These are phyloP conservation scores for Dictyostelium gargantuum DNA, from an alignment of 208 protist genomes.

Conservation along the genomic window DNA sequence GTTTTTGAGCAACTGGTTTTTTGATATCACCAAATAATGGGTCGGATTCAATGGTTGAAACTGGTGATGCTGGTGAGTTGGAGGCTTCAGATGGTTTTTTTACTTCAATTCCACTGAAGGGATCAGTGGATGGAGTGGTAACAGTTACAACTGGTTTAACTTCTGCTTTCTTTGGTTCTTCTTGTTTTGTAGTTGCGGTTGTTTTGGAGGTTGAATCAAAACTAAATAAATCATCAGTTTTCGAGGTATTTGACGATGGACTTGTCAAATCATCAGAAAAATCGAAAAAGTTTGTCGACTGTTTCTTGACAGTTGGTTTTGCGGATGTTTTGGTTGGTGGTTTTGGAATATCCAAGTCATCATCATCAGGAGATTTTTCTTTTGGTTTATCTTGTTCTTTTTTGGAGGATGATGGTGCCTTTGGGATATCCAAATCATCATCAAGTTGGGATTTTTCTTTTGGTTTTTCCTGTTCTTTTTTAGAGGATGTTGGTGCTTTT, in stretches of 20 bases:
- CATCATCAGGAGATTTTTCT: neutral
- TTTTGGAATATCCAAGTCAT: neutral
- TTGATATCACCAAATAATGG: constrained; percentile 20
- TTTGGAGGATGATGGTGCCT: neutral
- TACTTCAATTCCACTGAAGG: neutral
- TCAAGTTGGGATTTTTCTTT: neutral
- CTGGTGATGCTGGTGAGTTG: neutral
- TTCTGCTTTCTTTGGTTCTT: neutral
- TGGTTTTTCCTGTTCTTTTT: neutral
- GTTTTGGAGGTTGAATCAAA: neutral
- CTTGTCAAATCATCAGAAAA: neutral
- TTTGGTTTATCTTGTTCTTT: neutral
- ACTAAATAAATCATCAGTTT: neutral
- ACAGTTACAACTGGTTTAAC: neutral
- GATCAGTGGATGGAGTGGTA: neutral
- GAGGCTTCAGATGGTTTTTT: neutral
- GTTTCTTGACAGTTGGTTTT: neutral
- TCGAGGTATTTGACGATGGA: neutral
- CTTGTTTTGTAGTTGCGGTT: neutral
- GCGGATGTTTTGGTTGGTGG: neutral
- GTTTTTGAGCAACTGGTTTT: constrained; percentile 1
- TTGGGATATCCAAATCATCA: neutral
- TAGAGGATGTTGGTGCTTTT: neutral
- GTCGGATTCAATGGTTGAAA: neutral
- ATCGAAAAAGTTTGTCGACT: neutral